Base-by-base conservation (phyloP, 2,329 filamentous ascomycete species). In the Colletotrichum sp. region DNA sequence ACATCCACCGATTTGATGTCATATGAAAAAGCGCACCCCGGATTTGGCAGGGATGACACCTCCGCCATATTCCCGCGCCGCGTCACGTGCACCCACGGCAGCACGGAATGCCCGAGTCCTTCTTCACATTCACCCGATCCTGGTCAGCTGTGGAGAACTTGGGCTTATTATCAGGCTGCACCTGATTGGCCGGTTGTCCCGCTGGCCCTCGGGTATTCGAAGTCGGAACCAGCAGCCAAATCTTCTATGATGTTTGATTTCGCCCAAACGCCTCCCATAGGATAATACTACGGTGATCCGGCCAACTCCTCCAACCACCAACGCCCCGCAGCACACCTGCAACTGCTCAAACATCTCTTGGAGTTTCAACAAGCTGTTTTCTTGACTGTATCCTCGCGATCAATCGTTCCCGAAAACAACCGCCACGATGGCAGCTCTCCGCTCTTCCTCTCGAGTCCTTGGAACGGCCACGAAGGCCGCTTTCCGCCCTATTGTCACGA, bases 401-500 rank as follows among this genome's bases (percentile, higher is more conserved):
- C 52, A 63, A 58, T 48, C 26, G n/a, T 15, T 32, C 43, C n/a
- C 63, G 28, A 74, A 28, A 32, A 66, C 70, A 68, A 48, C 61
- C 74, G 79, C 81, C 79, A 86, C 82, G 83, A 92, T 92, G 91
- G 89, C 91, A 82, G 87, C 90, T 88, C 90, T 92, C 85, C 91
- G 91, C 88, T 90, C 89, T 80, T 86, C 89, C 80, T 86, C 90
- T 74, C 88, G 90, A 82, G 82, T 91, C 75, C 80, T 92, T 79
- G 88, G 87, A 83, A 83, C 86, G 79, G 84, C 87, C 80, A 81
- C 86, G 76, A 80, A 82, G 78, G 79, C 82, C 80, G 78, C 83
- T 65, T 80, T 84, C 78, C 82, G 82, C 69, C 85, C 85, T 78
- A 85, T 85, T 77, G 83, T 86, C 80, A 86, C 88, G 78, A 80